Base-by-base conservation (phyloP, 495 filamentous ascomycete species). In the Schizothecium vesticola region DNA sequence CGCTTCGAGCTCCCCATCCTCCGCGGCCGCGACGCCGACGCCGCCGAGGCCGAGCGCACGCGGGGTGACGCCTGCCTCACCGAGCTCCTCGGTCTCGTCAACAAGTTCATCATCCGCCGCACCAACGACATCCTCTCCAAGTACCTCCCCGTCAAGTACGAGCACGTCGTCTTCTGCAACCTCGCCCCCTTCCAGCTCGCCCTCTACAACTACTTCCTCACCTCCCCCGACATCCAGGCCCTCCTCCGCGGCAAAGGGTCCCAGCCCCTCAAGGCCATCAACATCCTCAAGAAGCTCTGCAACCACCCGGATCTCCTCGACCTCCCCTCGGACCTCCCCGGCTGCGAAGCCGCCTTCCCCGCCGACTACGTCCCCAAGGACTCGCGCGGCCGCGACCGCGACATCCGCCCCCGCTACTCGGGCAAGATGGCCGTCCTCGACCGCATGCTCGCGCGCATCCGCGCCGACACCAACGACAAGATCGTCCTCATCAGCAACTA, bases 151-250 rank as follows among this genome's bases (percentile, higher is more conserved):
- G 88, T 98, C 80, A 99, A 99, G 80, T 99, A 99, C 80, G 95
- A 99, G 74, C 95, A 99, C 78, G 95, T 99, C 29, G 96, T 99
- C n/a, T 99, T 99, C 82, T 99, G 95, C 84, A 96, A 96, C 73
- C 85, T 97, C 33, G 90, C 94, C 24, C 89, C 91, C 0, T 98
- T 99, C 80, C 95, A 99, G 76, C 82, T 93, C 58, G 91, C 89
- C 68, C 83, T 99, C 8, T 99, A 99, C 80, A 96, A 95, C 71
- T 89, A 97, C 77, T 99, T 99, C 80, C 92, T 99, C 78, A 89
- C 92, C 60, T 97, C 93, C 63, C 95, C 96, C 0, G 93, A 97
- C 64, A 97, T 99, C 78, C 92, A 94, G 75, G 92, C 90, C 36
- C 82, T 99, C 60, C 87, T 99, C 5, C 86, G 93, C 67, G 95